A percentile compares a stretch with the other conserved stretches of the same genome.
phyloP scores from a whole-genome alignment of 1,284 basidiomycete genomes.

The Heterobasidion irregulare region DNA sequence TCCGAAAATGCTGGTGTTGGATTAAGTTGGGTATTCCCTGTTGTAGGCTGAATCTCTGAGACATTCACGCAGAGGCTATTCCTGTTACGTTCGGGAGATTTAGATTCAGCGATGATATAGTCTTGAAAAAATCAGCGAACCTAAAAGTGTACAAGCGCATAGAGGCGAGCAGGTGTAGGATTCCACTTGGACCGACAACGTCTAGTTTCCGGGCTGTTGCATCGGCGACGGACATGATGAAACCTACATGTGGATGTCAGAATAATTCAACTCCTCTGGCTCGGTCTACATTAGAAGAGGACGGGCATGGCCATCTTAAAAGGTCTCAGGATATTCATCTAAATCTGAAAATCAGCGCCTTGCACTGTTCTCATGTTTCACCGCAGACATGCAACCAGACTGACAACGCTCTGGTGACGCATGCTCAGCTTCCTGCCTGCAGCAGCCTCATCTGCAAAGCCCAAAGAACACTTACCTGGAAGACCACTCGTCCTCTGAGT shows the following conservation, averaged over 20 bases:
- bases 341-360: too few relatives aligned
- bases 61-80: constrained; percentile 39
- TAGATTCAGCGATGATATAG: not conserved
- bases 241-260: constrained; percentile 34
- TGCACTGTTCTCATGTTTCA: too few relatives aligned
- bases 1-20: constrained; percentile 49
- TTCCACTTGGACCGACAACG: constrained; percentile 67
- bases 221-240: constrained; percentile 82
- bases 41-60: constrained; percentile 33
- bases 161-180: constrained; percentile 64
- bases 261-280: not conserved
- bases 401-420: too few relatives aligned
- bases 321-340: too few relatives aligned
- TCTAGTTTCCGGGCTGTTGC: constrained; percentile 47
- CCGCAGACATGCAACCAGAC: too few relatives aligned
- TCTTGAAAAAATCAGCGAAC: constrained; percentile 26
- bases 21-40: constrained; percentile 14
- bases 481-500: constrained; percentile 60
- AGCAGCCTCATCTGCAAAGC: constrained; percentile 2
- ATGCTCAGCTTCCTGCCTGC: not conserved
- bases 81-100: constrained; percentile 20
- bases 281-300: too few relatives aligned
- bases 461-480: constrained; percentile 43
- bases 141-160: constrained; percentile 58
- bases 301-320: too few relatives aligned